A percentile compares a stretch with the other conserved stretches of the same genome.
phyloP scores from a whole-genome alignment of 2,329 filamentous ascomycete genomes.

The Nothophoma quercina region DNA sequence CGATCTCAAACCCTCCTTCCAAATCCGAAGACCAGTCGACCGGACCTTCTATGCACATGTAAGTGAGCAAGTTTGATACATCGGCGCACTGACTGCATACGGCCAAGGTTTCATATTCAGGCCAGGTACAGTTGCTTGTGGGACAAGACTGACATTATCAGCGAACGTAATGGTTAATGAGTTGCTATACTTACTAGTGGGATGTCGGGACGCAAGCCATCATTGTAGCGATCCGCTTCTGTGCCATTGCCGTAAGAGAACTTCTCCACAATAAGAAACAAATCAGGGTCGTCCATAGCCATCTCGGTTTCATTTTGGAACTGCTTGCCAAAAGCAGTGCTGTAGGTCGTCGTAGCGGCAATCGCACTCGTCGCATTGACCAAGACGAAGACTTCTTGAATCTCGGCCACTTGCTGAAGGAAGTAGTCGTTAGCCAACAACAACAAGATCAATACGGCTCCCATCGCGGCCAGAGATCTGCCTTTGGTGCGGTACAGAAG shows the following conservation, averaged over 20 bases:
- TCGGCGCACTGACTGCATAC: constrained; percentile 38
- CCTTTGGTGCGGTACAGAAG: constrained; percentile 29
- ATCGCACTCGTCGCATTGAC: constrained; percentile 22
- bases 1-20: not conserved
- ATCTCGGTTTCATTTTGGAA: constrained; percentile 3
- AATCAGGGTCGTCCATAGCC: not conserved
- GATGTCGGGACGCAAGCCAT: constrained; percentile 34
- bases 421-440: constrained; percentile 37
- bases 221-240: constrained; percentile 24
- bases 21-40: constrained; percentile 28
- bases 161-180: no score
- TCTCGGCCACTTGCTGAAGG: constrained; percentile 42
- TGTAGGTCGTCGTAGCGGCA: no score
- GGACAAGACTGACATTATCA: no score
- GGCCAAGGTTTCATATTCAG: constrained; percentile 32
- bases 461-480: constrained; percentile 29
- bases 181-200: no score
- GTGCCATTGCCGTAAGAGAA: constrained; percentile 33
- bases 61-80: constrained; percentile 8
- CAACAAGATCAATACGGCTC: constrained; percentile 32
- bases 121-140: constrained; percentile 42
- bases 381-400: constrained; percentile 29
- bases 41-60: constrained; percentile 10
- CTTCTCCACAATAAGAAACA: not conserved
- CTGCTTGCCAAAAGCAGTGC: no score